Evolutionary conservation across 306 rosid species (phyloP), one percentile per base, ranked within the genome.

Genomic region (Spatholobus suberectus): DNA sequence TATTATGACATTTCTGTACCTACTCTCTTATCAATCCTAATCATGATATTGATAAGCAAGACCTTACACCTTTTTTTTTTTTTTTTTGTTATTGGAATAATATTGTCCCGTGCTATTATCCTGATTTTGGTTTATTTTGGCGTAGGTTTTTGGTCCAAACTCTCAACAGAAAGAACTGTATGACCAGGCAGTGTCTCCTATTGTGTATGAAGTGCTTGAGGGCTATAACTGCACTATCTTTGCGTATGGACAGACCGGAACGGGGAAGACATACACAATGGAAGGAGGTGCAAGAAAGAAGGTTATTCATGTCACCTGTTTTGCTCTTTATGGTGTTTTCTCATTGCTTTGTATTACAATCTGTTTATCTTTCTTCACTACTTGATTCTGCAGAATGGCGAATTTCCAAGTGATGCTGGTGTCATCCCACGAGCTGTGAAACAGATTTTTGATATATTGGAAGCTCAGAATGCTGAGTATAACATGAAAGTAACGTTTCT

Each of bases 201-300:
- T 90, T 71, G 99, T 96, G 67, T 83, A 84, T 84, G 99, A 96
- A 94, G 99, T 96, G 69, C 99, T 96, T 44, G 99, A 96, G 85
- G 99, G 99, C 10, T 96, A 96, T 83, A 96, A 96, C 83, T 96
- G 99, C 75, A 96, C 99, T 58, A 96, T 96, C 78, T 96, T 96
- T 55, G 99, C 99, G 6, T 92, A 96, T 85, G 99, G 99, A 57
- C 99, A 96, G 83, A 96, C 99, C 2, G 99, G 99, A 75, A 96
- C 99, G 0, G 99, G 99, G 73, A 96, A 96, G 80, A 96, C 99
- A 70, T 96, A 96, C 72, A 96, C 99, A 24, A 94, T 96, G 99
- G 99, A 96, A 89, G 99, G 99, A 83, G 99, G 99, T 63, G 97
- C 97, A 40, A 88, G 94, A 82, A 96, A 96, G 88, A 96, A 94